These are phyloP conservation scores for Candida ficus DNA, from an alignment of 805 yeast species.

Conservation along the genomic window DNA sequence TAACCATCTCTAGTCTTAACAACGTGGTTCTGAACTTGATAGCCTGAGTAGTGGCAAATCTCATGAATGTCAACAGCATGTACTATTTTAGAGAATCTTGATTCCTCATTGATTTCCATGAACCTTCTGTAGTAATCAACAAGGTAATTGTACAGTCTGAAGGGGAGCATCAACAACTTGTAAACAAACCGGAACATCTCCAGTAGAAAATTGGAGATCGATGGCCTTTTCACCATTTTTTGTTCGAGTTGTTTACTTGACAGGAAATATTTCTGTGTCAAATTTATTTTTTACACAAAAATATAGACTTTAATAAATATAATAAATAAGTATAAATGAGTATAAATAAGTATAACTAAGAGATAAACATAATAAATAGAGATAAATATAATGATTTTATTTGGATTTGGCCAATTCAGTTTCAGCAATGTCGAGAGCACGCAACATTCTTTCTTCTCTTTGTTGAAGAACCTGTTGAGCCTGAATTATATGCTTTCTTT, in stretches of 20 bases:
- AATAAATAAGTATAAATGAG: not conserved
- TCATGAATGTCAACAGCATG: conserved; percentile 7
- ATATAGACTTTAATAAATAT: not conserved
- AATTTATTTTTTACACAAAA: too few species aligned
- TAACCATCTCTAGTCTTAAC: conserved; percentile 77
- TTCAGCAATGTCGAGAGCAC: conserved; percentile 9
- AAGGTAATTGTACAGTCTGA: not conserved
- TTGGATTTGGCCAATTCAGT: conserved; percentile 1
- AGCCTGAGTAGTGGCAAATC: conserved; percentile 40
- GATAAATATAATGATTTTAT: too few species aligned
- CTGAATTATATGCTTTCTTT: conserved; percentile 64
- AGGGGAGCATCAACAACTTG: not conserved
- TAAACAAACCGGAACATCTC: not conserved
- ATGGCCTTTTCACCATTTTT: not conserved
- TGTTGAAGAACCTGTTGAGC: conserved; percentile 69
- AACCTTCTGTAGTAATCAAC: not conserved
- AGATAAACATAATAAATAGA: too few species aligned
- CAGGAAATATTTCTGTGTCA: too few species aligned
- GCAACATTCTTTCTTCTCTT: conserved; percentile 44
- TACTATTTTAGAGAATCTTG: not conserved
- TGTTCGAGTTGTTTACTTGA: not conserved
- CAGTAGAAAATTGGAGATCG: not conserved
- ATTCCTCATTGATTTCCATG: not conserved
- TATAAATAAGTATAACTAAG: not conserved
- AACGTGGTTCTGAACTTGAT: conserved; percentile 67